Evolutionary conservation across 1,284 basidiomycete species (phyloP).

Genomic region (Tranzscheliella williamsii): DNA sequence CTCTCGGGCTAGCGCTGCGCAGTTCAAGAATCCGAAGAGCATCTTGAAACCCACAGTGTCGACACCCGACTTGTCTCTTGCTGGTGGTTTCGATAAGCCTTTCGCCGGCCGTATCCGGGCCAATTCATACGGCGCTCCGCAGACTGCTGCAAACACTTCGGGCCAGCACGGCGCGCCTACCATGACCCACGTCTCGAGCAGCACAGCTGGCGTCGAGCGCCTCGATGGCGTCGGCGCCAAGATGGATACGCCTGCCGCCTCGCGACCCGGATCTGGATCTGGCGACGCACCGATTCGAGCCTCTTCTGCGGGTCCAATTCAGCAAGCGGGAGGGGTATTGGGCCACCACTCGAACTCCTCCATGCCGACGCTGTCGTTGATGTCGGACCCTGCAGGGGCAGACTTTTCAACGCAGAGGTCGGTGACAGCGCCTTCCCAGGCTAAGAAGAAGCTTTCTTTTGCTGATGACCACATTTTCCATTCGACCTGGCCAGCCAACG

Average conservation of each 20-base stretch:
- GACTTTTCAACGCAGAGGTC: constrained; percentile 53
- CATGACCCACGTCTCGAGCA: constrained; percentile 51
- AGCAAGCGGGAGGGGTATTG: constrained; percentile 30
- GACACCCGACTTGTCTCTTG: constrained; percentile 29
- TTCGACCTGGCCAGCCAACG: constrained; percentile 85
- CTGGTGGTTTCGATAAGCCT: constrained; percentile 35
- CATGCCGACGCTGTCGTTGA: constrained; percentile 82
- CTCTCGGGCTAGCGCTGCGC: constrained; percentile 68
- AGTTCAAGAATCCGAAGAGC: constrained; percentile 73
- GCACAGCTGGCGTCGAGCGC: constrained; percentile 44
- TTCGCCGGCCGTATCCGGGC: constrained; percentile 58
- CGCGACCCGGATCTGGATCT: constrained; percentile 26
- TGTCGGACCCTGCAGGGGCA: constrained; percentile 65
- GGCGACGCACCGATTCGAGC: constrained; percentile 21
- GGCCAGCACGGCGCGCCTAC: constrained; percentile 21
- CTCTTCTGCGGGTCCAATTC: constrained; percentile 26
- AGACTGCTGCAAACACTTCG: constrained; percentile 13
- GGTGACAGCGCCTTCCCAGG: constrained; percentile 65
- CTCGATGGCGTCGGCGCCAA: constrained; percentile 49
- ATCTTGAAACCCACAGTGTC: constrained; percentile 72
- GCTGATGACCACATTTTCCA: constrained; percentile 90
- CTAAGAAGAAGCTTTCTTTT: constrained; percentile 76
- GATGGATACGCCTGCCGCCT: constrained; percentile 32
- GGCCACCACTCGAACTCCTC: constrained; percentile 63
- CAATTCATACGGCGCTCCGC: constrained; percentile 61